Conservation (phyloP, 2,329 filamentous ascomycete species). For the Penicillium rolfsii region DNA sequence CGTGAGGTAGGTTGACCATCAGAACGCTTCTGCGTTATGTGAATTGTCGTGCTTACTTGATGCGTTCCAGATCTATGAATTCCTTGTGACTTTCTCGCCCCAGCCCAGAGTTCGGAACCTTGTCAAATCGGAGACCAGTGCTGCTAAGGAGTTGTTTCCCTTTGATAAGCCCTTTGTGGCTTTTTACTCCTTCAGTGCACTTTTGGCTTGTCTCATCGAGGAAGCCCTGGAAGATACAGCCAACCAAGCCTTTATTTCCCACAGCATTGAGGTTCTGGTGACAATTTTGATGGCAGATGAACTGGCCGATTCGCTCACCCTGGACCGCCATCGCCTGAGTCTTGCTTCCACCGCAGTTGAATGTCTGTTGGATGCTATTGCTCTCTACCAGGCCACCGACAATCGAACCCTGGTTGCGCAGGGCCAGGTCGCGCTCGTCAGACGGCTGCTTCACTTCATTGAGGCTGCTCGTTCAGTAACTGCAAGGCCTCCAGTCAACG, state of each 20-base stretch:
- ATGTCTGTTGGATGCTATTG: conserved; percentile 59
- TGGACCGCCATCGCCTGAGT: conserved; percentile 51
- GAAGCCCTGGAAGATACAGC: conserved; percentile 44
- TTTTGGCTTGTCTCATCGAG: conserved; percentile 64
- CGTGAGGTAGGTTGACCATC: conserved; percentile 59
- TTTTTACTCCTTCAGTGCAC: conserved; percentile 70
- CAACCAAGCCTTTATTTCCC: conserved; percentile 43
- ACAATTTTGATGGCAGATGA: conserved; percentile 63
- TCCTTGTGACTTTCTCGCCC: conserved; percentile 70
- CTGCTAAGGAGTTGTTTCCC: conserved; percentile 68
- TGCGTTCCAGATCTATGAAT: conserved; percentile 63
- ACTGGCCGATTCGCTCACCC: conserved; percentile 53
- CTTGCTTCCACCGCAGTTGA: conserved; percentile 61
- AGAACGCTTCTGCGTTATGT: neutral
- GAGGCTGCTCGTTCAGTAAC: conserved; percentile 30
- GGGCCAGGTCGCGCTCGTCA: conserved; percentile 43
- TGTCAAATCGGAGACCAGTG: conserved; percentile 59
- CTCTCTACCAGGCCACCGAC: conserved; percentile 36
- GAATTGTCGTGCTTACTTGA: conserved; percentile 10
- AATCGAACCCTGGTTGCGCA: conserved; percentile 35
- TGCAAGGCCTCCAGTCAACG: conserved; percentile 14
- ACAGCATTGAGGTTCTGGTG: conserved; percentile 59
- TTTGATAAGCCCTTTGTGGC: conserved; percentile 70
- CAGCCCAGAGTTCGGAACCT: conserved; percentile 64
- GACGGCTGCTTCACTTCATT: conserved; percentile 42